phyloP scores from a whole-genome alignment of 305 asterid species.

The Plantago coronopus region DNA sequence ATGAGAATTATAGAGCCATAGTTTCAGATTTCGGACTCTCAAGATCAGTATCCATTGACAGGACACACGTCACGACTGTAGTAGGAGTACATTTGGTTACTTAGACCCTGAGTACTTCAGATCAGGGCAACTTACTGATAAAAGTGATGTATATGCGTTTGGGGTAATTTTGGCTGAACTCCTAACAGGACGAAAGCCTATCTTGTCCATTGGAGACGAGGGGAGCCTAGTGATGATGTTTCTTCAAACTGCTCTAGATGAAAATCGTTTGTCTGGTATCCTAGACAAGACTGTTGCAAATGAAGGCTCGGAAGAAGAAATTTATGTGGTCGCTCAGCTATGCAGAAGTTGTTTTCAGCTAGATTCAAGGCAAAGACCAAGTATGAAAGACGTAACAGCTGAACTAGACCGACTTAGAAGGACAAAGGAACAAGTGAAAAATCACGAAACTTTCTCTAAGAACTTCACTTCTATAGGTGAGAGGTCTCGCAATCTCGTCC shows the following conservation, averaged over 20 bases:
- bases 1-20: no score
- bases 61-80: slow-evolving; percentile 35
- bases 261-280: slow-evolving; percentile 22
- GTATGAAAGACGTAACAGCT: slow-evolving; percentile 40
- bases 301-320: slow-evolving; percentile 24
- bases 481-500: slow-evolving; percentile 4
- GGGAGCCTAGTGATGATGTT: slow-evolving; percentile 26
- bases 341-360: slow-evolving; percentile 31
- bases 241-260: slow-evolving; percentile 21
- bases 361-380: slow-evolving; percentile 32
- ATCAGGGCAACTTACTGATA: slow-evolving; percentile 36
- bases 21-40: no score
- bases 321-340: slow-evolving; percentile 30
- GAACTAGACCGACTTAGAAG: slow-evolving; percentile 33
- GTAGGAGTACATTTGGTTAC: slow-evolving; percentile 38
- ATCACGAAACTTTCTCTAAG: slow-evolving; percentile 12
- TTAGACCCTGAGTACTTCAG: slow-evolving; percentile 39
- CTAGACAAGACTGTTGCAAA: slow-evolving; percentile 20
- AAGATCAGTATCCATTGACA: no score
- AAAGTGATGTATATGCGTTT: slow-evolving; percentile 41
- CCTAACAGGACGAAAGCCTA: slow-evolving; percentile 28
- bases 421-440: neutral
- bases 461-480: neutral
- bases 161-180: slow-evolving; percentile 42
- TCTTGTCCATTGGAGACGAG: slow-evolving; percentile 20